phyloP scores from a whole-genome alignment of 1,284 basidiomycete species.

The Cryptococcus jaspeensis region DNA sequence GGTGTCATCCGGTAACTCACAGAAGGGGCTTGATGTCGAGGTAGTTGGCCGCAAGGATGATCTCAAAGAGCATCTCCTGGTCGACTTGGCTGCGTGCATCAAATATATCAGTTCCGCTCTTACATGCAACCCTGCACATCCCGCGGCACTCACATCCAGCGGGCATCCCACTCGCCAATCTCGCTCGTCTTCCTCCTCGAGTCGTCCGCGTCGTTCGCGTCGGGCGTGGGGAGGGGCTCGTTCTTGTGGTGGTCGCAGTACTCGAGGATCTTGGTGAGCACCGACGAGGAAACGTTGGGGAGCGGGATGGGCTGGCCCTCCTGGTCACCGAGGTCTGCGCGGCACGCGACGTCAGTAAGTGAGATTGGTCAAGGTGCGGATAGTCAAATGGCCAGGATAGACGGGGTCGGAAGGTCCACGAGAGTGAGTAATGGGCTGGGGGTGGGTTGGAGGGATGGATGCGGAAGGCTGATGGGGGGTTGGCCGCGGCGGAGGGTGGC shows the following conservation, averaged over 20 bases:
- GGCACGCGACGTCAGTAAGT: background rate
- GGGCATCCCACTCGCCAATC: conserved; percentile 98
- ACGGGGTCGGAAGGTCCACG: no score
- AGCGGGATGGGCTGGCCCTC: conserved; percentile 88
- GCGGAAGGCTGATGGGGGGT: no score
- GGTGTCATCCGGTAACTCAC: conserved; percentile 56
- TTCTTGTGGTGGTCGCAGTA: conserved; percentile 99
- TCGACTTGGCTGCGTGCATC: conserved; percentile 61
- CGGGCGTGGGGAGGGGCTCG: conserved; percentile 84
- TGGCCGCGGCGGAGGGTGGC: no score
- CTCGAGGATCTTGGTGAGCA: conserved; percentile 97
- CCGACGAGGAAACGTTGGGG: conserved; percentile 93
- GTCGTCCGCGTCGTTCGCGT: conserved; percentile 79
- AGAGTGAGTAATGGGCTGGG: no score
- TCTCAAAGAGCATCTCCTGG: conserved; percentile 88
- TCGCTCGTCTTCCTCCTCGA: conserved; percentile 96
- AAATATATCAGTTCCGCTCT: conserved; percentile 2
- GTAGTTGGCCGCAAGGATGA: conserved; percentile 99
- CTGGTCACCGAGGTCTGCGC: conserved; percentile 82
- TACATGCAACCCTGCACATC: no score
- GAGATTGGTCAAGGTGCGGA: no score
- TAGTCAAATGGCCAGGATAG: no score
- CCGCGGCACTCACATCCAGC: conserved; percentile 75
- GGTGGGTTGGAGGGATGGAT: no score
- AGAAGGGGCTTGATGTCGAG: conserved; percentile 98